Evolutionary conservation across 805 yeast species (phyloP), one percentile per base, ranked within the genome.

Genomic region (Candida wancherniae): DNA sequence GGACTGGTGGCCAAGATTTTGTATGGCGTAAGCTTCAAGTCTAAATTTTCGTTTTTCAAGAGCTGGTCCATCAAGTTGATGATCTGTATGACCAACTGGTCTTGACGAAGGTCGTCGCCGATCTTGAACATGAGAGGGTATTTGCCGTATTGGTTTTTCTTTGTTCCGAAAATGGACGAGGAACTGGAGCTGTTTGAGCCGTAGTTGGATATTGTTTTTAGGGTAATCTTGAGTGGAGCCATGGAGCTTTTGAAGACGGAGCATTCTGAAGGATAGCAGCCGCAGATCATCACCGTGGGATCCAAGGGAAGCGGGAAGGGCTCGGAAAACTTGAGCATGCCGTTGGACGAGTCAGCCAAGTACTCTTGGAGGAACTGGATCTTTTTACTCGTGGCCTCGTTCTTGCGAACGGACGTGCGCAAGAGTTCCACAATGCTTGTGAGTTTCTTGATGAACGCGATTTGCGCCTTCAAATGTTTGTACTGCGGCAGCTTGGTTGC

Each of bases 91-190:
- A 92, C 94, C 42, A 92, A 70, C 56, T 92, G 99, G 63, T 92
- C 99, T 56, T 92, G 99, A 37, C 97, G 68, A 29, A 92, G 66
- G 53, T 92, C 98, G 42, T 84, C 99, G 9, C 99, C 99, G 29
- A 84, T 83, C 56, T 92, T 92, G 61, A 86, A 90, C 82, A 92
- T 90, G 21, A 92, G 61, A 5, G 94, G 77, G 54, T 86, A 92
- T 31, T 59, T 63, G 3, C 68, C 68, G 31, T 63, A 50, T n/a
- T n/a, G n/a, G 26, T 45, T 45, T 21, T 43, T 42, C 31, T 49
- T 53, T 24, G 53, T 53, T 1, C 64, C 64, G 40, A 63, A 63
- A 1, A 61, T 50, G 28, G 58, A 62, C 4, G 65, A 51, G 5
- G 56, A 37, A 21, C 37, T 33, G 3, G 31, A 15, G n/a, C 26